These are phyloP conservation scores for Aspergillus conjunctus DNA, from an alignment of 495 filamentous ascomycete genomes.

Conservation along the genomic window DNA sequence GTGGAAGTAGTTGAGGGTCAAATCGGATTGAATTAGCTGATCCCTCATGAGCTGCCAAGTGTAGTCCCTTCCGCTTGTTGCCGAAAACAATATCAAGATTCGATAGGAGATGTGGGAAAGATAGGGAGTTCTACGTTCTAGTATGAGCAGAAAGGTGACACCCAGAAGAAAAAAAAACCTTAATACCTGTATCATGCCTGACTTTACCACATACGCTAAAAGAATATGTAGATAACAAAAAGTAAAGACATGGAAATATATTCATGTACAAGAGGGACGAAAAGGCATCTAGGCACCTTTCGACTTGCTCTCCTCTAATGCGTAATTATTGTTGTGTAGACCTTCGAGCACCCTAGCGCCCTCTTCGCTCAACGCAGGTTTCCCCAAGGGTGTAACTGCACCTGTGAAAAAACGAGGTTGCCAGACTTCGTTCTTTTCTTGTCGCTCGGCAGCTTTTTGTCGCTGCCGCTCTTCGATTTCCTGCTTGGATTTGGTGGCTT, in stretches of 20 bases:
- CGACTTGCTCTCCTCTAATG: constrained; percentile 49
- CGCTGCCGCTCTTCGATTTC: constrained; percentile 91
- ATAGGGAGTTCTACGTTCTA: too few relatives aligned
- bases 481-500: constrained; percentile 83
- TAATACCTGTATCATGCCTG: background rate
- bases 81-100: too few relatives aligned
- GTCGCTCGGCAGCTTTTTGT: constrained; percentile 76
- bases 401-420: constrained; percentile 88
- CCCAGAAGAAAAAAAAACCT: too few relatives aligned
- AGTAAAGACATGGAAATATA: too few relatives aligned
- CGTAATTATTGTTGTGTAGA: constrained; percentile 64
- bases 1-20: too few relatives aligned
- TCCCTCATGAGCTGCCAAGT: too few relatives aligned
- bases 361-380: constrained; percentile 77
- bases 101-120: too few relatives aligned
- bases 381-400: constrained; percentile 70
- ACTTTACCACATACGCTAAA: constrained; percentile 1
- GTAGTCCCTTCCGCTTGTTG: too few relatives aligned
- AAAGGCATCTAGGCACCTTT: constrained; percentile 39
- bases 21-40: too few relatives aligned
- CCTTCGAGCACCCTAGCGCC: constrained; percentile 70
- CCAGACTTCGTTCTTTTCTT: constrained; percentile 67
- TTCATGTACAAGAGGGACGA: constrained; percentile 1
- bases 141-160: too few relatives aligned
- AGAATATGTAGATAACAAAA: constrained; percentile 7